These are phyloP conservation scores for Casuarina cunninghamiana DNA, from an alignment of 306 rosid species.

Conservation along the genomic window DNA sequence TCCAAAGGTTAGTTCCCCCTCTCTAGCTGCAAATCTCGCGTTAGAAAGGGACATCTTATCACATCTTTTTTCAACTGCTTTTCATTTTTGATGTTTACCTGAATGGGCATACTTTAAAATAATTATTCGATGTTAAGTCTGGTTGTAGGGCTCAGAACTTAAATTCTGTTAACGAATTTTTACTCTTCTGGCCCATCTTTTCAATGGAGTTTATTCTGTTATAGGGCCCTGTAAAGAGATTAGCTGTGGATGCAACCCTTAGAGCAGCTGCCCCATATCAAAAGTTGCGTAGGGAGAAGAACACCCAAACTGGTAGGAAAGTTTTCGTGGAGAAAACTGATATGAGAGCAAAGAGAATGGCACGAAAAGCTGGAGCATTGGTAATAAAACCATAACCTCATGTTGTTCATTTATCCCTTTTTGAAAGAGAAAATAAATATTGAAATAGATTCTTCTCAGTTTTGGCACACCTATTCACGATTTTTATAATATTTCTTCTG, in stretches of 20 bases:
- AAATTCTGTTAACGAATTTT: slow-evolving; percentile 2
- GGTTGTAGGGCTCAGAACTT: slow-evolving; percentile 11
- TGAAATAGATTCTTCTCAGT: not conserved
- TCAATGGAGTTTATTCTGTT: slow-evolving; percentile 19
- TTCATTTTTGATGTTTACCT: not conserved
- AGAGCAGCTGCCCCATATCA: slow-evolving; percentile 99
- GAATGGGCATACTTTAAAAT: not conserved
- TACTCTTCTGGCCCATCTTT: slow-evolving; percentile 3
- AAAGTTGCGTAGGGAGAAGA: slow-evolving; percentile 83
- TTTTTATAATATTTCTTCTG: not conserved
- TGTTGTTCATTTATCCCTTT: not conserved
- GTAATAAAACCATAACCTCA: slow-evolving; percentile 43
- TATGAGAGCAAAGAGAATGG: slow-evolving; percentile 99
- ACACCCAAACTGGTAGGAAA: slow-evolving; percentile 64
- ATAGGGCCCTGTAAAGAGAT: slow-evolving; percentile 89
- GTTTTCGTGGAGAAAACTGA: slow-evolving; percentile 93
- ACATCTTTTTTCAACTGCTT: not conserved
- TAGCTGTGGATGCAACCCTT: slow-evolving; percentile 98
- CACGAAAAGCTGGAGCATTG: slow-evolving; percentile 98
- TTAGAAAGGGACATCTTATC: slow-evolving; percentile 19
- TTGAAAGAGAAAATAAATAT: slow-evolving; percentile 2
- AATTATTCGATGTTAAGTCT: not conserved
- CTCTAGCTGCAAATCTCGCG: slow-evolving; percentile 5
- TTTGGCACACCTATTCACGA: not conserved
- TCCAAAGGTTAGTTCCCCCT: slow-evolving; percentile 63